Evolutionary conservation across 164 flowering plant genomes (phyloP).

Genomic region (Vitis rotundifolia): DNA sequence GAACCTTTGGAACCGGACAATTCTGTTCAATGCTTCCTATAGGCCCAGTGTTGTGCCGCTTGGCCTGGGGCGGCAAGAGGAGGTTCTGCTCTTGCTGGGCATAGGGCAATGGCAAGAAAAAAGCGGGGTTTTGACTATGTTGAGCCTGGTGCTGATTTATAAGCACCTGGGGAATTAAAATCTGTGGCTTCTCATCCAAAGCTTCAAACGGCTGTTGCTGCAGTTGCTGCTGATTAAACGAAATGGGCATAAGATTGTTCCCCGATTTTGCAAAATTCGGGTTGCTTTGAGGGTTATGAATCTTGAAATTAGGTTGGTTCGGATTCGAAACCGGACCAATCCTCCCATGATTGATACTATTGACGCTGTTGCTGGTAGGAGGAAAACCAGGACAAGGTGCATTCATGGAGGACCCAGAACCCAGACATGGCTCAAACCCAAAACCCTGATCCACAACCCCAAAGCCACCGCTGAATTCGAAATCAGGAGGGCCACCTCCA

Average conservation of each 20-base stretch:
- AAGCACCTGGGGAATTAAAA: slow-evolving; percentile 44
- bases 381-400: slow-evolving; percentile 24
- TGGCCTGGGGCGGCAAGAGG: slow-evolving; percentile 55
- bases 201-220: slow-evolving; percentile 29
- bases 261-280: slow-evolving; percentile 27
- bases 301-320: not conserved
- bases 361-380: not conserved
- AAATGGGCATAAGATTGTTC: slow-evolving; percentile 32
- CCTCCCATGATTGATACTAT: slow-evolving; percentile 15
- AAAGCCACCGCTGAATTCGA: slow-evolving; percentile 51
- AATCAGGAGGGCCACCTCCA: slow-evolving; percentile 30
- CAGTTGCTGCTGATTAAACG: slow-evolving; percentile 30
- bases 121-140: slow-evolving; percentile 42
- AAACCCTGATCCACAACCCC: slow-evolving; percentile 50
- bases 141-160: slow-evolving; percentile 50
- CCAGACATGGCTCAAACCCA: slow-evolving; percentile 25
- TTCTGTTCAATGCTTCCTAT: slow-evolving; percentile 17
- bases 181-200: slow-evolving; percentile 59
- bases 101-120: slow-evolving; percentile 47
- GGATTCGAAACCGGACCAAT: slow-evolving; percentile 21
- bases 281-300: slow-evolving; percentile 11
- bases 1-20: slow-evolving; percentile 28
- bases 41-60: slow-evolving; percentile 37
- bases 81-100: slow-evolving; percentile 51
- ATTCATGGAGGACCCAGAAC: slow-evolving; percentile 15